A percentile compares a stretch with the other conserved stretches of the same genome.
Evolutionary conservation across 2,329 filamentous ascomycete species (phyloP).

Genomic region (Hirsutella thompsonii): DNA sequence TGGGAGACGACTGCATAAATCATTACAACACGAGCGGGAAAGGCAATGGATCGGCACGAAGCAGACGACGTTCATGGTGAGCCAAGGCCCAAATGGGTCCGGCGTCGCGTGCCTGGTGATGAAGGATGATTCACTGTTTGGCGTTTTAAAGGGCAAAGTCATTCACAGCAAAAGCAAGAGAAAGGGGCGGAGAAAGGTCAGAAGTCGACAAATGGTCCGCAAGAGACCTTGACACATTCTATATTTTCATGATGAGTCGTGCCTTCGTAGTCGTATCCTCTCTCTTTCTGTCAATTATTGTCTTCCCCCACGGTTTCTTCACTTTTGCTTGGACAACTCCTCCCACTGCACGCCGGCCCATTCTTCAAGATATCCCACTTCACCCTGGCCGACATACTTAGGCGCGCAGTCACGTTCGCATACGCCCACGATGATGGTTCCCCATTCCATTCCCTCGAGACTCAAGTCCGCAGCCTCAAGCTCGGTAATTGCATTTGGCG

Average conservation of each 20-base stretch:
- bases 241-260: background rate
- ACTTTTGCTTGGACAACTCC: constrained; percentile 41
- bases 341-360: constrained; percentile 99
- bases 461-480: constrained; percentile 65
- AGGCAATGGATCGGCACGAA: background rate
- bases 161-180: constrained; percentile 2
- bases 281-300: constrained; percentile 9
- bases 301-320: too few relatives aligned
- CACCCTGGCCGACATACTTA: constrained; percentile 40
- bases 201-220: background rate
- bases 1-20: constrained; percentile 56
- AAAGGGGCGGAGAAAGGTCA: background rate
- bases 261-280: background rate
- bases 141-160: constrained; percentile 23
- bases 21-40: background rate
- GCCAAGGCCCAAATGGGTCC: constrained; percentile 14
- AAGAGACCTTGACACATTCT: background rate
- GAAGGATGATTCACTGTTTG: constrained; percentile 13
- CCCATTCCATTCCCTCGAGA: constrained; percentile 93
- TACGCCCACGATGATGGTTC: constrained; percentile 76
- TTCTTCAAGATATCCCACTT: constrained; percentile 76
- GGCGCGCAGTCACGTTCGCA: constrained; percentile 70
- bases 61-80: constrained; percentile 7
- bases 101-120: constrained; percentile 12
- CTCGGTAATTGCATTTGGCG: constrained; percentile 79